Percentiles rank a stretch among this genome's conserved stretches.
phyloP scores from a whole-genome alignment of 2,329 filamentous ascomycete genomes.

The Neospermospora avenae region DNA sequence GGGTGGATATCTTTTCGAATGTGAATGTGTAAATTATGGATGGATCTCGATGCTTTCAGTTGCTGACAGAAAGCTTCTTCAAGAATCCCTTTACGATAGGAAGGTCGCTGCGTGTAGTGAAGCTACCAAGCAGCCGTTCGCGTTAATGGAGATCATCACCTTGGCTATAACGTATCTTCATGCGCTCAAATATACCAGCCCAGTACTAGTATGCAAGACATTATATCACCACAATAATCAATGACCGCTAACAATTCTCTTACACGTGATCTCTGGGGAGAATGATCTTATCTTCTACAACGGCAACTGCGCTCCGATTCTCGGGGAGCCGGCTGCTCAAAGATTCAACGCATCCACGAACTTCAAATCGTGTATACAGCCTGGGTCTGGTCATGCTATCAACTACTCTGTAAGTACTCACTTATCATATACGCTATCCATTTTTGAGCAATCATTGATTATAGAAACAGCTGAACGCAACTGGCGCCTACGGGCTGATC shows the following conservation, averaged over 20 bases:
- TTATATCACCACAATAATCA: neutral
- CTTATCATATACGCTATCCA: neutral
- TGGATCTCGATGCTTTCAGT: neutral
- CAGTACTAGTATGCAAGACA: constrained; percentile 1
- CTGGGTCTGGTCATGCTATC: constrained; percentile 6
- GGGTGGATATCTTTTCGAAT: constrained; percentile 30
- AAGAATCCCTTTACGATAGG: constrained; percentile 9
- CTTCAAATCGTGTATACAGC: constrained; percentile 2
- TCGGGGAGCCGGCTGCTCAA: neutral
- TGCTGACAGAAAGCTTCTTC: constrained; percentile 10
- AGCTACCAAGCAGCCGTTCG: constrained; percentile 7
- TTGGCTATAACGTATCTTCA: constrained; percentile 4
- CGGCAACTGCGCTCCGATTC: neutral
- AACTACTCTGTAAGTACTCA: neutral
- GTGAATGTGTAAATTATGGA: constrained; percentile 18
- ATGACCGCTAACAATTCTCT: neutral
- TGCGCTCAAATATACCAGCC: constrained; percentile 3
- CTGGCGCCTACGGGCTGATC: neutral
- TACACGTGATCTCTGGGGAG: constrained; percentile 9
- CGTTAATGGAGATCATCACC: constrained; percentile 12
- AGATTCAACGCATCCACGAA: constrained; percentile 4
- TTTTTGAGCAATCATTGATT: neutral
- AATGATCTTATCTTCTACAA: constrained; percentile 15
- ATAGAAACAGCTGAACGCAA: neutral
- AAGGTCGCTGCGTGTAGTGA: constrained; percentile 9